Evolutionary conservation across 176 grass and related monocot species (phyloP).

Genomic region (Alopecurus myosuroides): DNA sequence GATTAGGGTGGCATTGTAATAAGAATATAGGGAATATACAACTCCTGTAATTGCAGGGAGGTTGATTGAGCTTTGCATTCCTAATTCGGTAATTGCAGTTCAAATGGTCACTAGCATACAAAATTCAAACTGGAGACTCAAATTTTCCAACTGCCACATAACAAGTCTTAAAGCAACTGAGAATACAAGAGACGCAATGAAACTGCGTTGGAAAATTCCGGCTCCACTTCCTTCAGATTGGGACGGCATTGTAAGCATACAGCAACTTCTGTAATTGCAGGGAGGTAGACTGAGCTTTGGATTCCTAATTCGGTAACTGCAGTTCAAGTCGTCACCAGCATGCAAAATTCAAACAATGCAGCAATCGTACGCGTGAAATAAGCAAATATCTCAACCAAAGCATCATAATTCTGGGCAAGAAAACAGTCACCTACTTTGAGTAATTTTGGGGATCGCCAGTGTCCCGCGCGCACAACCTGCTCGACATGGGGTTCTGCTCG

Average conservation of each 20-base stretch:
- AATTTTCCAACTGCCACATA: too few species aligned
- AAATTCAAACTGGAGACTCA: too few species aligned
- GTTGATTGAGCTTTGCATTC: not conserved
- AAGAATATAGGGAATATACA: not conserved
- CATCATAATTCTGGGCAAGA: not conserved
- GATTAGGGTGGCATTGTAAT: not conserved
- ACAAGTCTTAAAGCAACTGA: too few species aligned
- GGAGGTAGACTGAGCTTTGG: not conserved
- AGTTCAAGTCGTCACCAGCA: not conserved
- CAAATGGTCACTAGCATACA: not conserved
- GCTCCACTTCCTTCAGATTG: not conserved
- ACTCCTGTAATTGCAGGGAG: not conserved
- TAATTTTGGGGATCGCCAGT: slow-evolving; percentile 25
- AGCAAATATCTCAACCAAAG: not conserved
- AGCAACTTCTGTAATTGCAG: not conserved
- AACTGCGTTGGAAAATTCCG: not conserved
- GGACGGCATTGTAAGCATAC: not conserved
- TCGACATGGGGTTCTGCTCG: slow-evolving; percentile 93
- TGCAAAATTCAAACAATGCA: not conserved
- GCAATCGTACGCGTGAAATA: not conserved
- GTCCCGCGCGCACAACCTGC: slow-evolving; percentile 59
- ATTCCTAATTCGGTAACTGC: not conserved
- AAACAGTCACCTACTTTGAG: slow-evolving; percentile 40
- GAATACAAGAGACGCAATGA: not conserved
- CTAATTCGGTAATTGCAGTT: not conserved